Base-by-base conservation (phyloP, 768 basidiomycete species). In the Tephrocybe rancida region DNA sequence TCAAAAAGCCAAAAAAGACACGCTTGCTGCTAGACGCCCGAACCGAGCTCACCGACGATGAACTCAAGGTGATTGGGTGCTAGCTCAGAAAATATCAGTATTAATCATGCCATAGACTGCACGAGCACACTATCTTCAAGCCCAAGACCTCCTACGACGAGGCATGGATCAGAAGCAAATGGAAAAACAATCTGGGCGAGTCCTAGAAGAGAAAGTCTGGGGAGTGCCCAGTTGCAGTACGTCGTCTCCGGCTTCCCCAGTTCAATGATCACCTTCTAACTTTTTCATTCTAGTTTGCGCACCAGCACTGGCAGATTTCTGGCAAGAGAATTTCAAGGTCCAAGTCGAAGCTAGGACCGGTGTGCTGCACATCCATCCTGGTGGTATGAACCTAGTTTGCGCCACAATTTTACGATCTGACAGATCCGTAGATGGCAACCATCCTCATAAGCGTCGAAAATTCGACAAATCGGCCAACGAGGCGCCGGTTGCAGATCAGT, bases 41-140 rank as follows among this genome's bases (percentile, higher is more conserved):
- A 55, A 94, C 85, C 5, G 92, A 94, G 64, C 70, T 94, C 32
- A 90, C 90, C 4, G 89, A 92, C 54, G 86, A 89, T 3, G 90
- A 94, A 69, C 73, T 94, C 39, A 88, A 86, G 75, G 92, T 84
- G 52, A 55, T 65, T 24, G 32, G 21, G 44, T 19, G 24, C 26
- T 18, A 18, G 26, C 35, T 27, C 47, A 30, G 11, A 10, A 44
- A 42, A 45, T 7, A 55, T 35, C 2, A 39, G 47, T 56, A 13
- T 52, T 16, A 30, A 39, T 44, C 35, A 16, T 10, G 24, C 24
- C 13, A 44, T 46, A 89, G 87, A 68, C 75, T 53, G 83, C 87
- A 22, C 80, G 91, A 25, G 73, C 81, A 30, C 76, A 85, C 56
- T 93, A 94, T 64, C 62, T 89, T 14, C 73, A 85, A 61, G 80